These are phyloP conservation scores for Syzygium grande DNA, from an alignment of 345 rosid genomes.

Conservation along the genomic window DNA sequence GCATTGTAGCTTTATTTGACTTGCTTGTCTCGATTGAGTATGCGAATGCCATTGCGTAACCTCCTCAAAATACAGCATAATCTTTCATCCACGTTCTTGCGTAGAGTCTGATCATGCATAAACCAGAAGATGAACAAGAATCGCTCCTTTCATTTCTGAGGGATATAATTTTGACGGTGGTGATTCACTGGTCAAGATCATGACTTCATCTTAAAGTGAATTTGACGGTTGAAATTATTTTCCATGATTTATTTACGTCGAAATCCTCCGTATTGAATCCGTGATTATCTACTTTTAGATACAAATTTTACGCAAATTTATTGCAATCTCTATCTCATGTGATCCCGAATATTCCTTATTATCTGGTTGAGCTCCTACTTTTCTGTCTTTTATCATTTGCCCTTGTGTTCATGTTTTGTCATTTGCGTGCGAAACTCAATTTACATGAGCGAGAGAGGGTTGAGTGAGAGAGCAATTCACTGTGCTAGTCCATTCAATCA, in stretches of 20 bases:
- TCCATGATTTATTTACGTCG: background rate
- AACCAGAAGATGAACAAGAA: background rate
- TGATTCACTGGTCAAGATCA: background rate
- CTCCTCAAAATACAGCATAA: background rate
- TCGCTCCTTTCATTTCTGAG: no score
- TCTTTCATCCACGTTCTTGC: background rate
- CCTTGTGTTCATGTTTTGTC: background rate
- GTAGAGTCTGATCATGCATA: background rate
- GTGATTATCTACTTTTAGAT: background rate
- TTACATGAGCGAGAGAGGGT: background rate
- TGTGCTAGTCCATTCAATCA: no score
- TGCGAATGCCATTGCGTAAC: accelerated
- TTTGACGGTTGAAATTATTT: background rate
- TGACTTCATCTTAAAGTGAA: background rate
- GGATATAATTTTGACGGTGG: background rate
- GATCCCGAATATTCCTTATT: background rate
- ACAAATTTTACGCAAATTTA: no score
- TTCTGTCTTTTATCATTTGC: no score
- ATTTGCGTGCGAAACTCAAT: background rate
- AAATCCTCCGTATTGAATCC: no score
- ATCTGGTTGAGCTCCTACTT: no score
- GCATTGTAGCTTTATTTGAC: background rate
- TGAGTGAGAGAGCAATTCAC: no score
- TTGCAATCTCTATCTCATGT: background rate
- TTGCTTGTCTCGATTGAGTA: background rate